Evolutionary conservation across 306 rosid genomes (phyloP).

Genomic region (Cicer chorassanicum): DNA sequence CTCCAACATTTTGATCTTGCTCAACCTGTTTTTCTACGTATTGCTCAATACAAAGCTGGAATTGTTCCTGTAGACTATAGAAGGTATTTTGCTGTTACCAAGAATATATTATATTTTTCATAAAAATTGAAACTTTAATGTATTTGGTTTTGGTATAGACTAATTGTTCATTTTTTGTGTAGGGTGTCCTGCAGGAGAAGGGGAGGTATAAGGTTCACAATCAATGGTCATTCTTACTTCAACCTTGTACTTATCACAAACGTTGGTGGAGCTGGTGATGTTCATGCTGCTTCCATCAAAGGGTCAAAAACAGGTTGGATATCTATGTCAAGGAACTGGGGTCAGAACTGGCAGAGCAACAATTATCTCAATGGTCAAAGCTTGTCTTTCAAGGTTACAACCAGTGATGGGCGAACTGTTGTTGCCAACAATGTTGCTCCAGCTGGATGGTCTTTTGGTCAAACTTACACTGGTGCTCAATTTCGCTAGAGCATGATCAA

Average conservation of each 20-base stretch:
- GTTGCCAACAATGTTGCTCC: slow-evolving; percentile 79
- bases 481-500: slow-evolving; percentile 52
- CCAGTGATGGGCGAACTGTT: slow-evolving; percentile 77
- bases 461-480: slow-evolving; percentile 88
- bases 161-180: slow-evolving; percentile 31
- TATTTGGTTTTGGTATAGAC: not conserved
- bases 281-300: slow-evolving; percentile 68
- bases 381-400: slow-evolving; percentile 89
- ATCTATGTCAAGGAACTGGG: slow-evolving; percentile 95
- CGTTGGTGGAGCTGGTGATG: slow-evolving; percentile 99
- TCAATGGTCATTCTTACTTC: slow-evolving; percentile 96
- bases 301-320: slow-evolving; percentile 87
- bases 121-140: not conserved
- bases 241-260: slow-evolving; percentile 87
- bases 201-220: slow-evolving; percentile 90
- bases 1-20: slow-evolving; percentile 93
- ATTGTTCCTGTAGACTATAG: slow-evolving; percentile 83
- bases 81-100: slow-evolving; percentile 52
- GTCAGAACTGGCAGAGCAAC: slow-evolving; percentile 98
- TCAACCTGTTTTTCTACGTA: slow-evolving; percentile 90
- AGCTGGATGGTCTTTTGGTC: slow-evolving; percentile 87
- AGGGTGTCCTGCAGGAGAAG: slow-evolving; percentile 85
- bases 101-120: not conserved
- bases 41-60: slow-evolving; percentile 91
- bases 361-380: slow-evolving; percentile 78